Base-by-base conservation (phyloP, 2,329 filamentous ascomycete genomes). In the Neofusicoccum parvum region DNA sequence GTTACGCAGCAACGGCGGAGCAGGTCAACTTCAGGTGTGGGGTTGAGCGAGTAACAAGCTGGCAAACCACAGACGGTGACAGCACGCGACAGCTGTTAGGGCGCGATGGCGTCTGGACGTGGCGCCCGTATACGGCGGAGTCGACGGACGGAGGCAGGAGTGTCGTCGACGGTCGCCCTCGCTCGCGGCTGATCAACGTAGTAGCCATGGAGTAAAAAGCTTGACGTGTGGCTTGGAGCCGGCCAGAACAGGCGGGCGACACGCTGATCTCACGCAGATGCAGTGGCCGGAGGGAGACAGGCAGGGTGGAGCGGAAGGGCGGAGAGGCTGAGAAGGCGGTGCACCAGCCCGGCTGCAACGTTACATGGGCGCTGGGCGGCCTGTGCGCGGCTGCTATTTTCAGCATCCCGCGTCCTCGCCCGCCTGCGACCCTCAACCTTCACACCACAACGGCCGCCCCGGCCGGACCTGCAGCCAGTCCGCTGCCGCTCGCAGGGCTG, bases 381-480 rank as follows among this genome's bases (percentile, higher is more conserved):
- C 54, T 20, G 56, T 48, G 56, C 56, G 56, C 56, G 27, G 27
- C 41, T 60, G 43, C 56, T 60, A 60, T 60, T 60, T 60, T 60
- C n/a, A 15, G 56, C 41, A 11, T 1, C 37, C 37, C 37, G 37
- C 37, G 37, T 4, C 54, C 51, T 27, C 54, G 20, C 7, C 17
- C 37, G 34, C 39, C 53, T 37, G 34, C 20, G 36, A n/a, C 15
- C 51, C n/a, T 36, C 14, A 34, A 5, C 10, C 54, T 46, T 46
- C 54, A 59, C 54, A 59, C 54, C 54, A 59, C 54, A 7, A 12
- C 23, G 3, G 23, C 32, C 32, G 43, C 56, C 20, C 3, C n/a
- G 20, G 36, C 23, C 34, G 37, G 12, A 43, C 27, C 41, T 59
- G 54, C 54, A 59, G 27, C 43, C 54, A 20, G 17, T 46, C 53